These are phyloP conservation scores for Crithidia bombi DNA, from an alignment of 208 protist genomes.

Conservation along the genomic window DNA sequence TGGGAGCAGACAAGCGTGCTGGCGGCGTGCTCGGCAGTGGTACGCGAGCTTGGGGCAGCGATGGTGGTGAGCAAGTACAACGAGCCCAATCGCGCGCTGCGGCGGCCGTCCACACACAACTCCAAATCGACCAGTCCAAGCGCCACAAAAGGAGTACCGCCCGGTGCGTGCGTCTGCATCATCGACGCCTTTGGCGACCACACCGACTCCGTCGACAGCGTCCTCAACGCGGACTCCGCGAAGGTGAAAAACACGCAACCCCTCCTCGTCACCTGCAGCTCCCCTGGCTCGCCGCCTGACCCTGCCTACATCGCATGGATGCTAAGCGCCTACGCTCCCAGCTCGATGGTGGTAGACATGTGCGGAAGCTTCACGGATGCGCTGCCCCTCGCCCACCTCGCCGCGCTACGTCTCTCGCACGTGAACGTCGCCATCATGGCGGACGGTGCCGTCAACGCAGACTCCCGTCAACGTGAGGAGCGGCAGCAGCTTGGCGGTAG, in stretches of 20 bases:
- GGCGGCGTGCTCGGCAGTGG: slow-evolving; percentile 44
- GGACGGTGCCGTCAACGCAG: slow-evolving; percentile 46
- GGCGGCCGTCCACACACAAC: slow-evolving; percentile 17
- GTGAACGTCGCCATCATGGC: slow-evolving; percentile 49
- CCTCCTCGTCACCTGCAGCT: slow-evolving; percentile 47
- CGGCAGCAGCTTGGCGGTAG: slow-evolving; percentile 31
- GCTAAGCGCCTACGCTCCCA: slow-evolving; percentile 28
- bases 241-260: slow-evolving; percentile 40
- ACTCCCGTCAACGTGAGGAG: slow-evolving; percentile 67
- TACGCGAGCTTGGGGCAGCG: slow-evolving; percentile 64
- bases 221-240: slow-evolving; percentile 35
- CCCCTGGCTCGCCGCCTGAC: slow-evolving; percentile 37
- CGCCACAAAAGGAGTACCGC: slow-evolving; percentile 10
- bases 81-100: slow-evolving; percentile 9
- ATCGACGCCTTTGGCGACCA: slow-evolving; percentile 75
- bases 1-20: slow-evolving; percentile 63
- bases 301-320: slow-evolving; percentile 46
- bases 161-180: slow-evolving; percentile 40
- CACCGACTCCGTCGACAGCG: slow-evolving; percentile 34
- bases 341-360: slow-evolving; percentile 37
- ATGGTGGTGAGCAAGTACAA: slow-evolving; percentile 43
- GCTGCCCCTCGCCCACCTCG: slow-evolving; percentile 39
- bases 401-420: slow-evolving; percentile 52
- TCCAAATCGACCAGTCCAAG: not conserved
- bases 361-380: slow-evolving; percentile 53